Evolutionary conservation across 768 basidiomycete genomes (phyloP).

Genomic region (Lactifluus echinatus): DNA sequence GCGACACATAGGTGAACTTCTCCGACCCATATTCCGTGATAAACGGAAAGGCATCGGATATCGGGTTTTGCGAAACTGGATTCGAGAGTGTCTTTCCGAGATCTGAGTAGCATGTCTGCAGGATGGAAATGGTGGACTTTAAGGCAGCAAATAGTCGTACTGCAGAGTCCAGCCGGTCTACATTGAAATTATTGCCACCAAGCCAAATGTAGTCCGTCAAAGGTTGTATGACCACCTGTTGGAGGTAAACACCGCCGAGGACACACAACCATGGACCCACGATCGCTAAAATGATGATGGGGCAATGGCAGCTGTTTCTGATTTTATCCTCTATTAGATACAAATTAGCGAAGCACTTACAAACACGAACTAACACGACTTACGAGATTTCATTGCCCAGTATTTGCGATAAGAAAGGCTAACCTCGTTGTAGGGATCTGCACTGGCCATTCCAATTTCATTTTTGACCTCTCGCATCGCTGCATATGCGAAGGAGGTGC

Average conservation of each 20-base stretch:
- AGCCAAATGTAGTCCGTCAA: constrained; percentile 19
- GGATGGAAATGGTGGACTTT: no score
- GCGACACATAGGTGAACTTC: no score
- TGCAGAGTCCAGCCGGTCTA: no score
- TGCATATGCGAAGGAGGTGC: neutral
- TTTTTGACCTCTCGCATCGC: neutral
- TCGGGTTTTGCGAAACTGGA: no score
- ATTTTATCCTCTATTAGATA: neutral
- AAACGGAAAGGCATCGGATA: no score
- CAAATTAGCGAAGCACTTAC: neutral
- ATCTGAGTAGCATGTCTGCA: no score
- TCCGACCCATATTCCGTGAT: no score
- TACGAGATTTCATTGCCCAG: neutral
- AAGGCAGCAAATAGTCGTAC: no score
- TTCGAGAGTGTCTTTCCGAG: no score
- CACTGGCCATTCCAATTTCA: neutral
- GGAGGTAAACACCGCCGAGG: constrained; percentile 20
- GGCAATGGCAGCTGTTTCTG: no score
- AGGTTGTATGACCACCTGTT: constrained; percentile 18
- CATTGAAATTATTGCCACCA: no score
- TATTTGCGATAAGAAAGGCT: neutral
- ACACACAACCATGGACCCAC: constrained; percentile 20
- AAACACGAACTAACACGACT: neutral
- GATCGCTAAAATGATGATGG: no score
- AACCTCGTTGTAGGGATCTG: neutral